Evolutionary conservation across 495 filamentous ascomycete species (phyloP).

Genomic region (Annulohypoxylon moriforme): DNA sequence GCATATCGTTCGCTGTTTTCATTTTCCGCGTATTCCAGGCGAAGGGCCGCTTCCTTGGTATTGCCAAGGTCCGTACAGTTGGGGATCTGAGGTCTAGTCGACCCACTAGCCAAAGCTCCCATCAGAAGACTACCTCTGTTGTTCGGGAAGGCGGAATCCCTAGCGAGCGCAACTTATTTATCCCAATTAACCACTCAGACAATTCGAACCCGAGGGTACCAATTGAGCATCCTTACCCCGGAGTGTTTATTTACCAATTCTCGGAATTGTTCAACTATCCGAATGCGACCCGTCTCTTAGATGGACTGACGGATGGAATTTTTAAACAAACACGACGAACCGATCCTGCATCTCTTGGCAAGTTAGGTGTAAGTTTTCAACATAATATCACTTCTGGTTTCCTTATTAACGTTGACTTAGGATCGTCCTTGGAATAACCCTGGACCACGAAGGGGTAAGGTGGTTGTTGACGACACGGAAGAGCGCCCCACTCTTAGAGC

Average conservation of each 20-base stretch:
- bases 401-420: slow-evolving; percentile 35
- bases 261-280: slow-evolving; percentile 65
- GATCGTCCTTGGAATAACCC: slow-evolving; percentile 87
- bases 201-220: slow-evolving; percentile 56
- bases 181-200: slow-evolving; percentile 56
- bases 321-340: slow-evolving; percentile 57
- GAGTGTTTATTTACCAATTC: slow-evolving; percentile 65
- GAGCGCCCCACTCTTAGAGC: slow-evolving; percentile 58
- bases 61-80: slow-evolving; percentile 56
- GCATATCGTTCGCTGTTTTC: slow-evolving; percentile 55
- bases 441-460: slow-evolving; percentile 73
- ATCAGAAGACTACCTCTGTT: slow-evolving; percentile 5
- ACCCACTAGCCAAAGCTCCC: slow-evolving; percentile 32
- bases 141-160: slow-evolving; percentile 19
- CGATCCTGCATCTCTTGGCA: slow-evolving; percentile 49
- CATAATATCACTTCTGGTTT: not conserved
- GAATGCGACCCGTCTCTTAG: slow-evolving; percentile 62
- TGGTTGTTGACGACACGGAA: slow-evolving; percentile 45
- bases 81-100: slow-evolving; percentile 53
- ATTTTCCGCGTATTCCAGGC: slow-evolving; percentile 50
- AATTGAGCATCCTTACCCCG: slow-evolving; percentile 57
- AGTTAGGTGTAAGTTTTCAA: slow-evolving; percentile 53
- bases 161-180: slow-evolving; percentile 52
- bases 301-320: slow-evolving; percentile 57
- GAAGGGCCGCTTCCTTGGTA: slow-evolving; percentile 45